These are phyloP conservation scores for Juglanconis oblonga DNA, from an alignment of 2,329 filamentous ascomycete species.

Conservation along the genomic window DNA sequence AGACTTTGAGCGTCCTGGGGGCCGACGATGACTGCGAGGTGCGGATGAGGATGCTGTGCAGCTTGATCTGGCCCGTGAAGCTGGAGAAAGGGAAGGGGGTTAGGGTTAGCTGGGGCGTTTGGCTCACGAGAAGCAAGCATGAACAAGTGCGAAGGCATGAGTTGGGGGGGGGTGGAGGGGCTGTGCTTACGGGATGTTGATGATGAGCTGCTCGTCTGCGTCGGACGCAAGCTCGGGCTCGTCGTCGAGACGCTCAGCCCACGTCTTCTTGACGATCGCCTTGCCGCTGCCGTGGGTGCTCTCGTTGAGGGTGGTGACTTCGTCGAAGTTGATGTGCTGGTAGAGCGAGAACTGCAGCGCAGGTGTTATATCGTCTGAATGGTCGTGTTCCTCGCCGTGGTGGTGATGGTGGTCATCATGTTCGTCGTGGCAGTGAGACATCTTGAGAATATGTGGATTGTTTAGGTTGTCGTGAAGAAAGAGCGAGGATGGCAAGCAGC, in stretches of 20 bases:
- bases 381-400: slow-evolving; percentile 68
- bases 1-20: slow-evolving; percentile 81
- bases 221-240: slow-evolving; percentile 80
- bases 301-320: slow-evolving; percentile 84
- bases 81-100: slow-evolving; percentile 39
- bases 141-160: too few species aligned
- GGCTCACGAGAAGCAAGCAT: too few species aligned
- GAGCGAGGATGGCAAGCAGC: background rate
- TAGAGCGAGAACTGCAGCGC: slow-evolving; percentile 90
- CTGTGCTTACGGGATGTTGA: slow-evolving; percentile 75
- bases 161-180: background rate
- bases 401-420: slow-evolving; percentile 47
- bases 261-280: slow-evolving; percentile 83
- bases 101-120: background rate
- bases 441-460: slow-evolving; percentile 7
- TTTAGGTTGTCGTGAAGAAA: background rate
- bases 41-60: slow-evolving; percentile 85
- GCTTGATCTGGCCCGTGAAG: slow-evolving; percentile 90
- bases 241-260: slow-evolving; percentile 71
- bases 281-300: slow-evolving; percentile 63
- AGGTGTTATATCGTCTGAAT: slow-evolving; percentile 87
- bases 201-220: slow-evolving; percentile 88
- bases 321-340: slow-evolving; percentile 85
- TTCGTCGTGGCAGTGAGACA: slow-evolving; percentile 34
- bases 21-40: slow-evolving; percentile 68